phyloP scores from a whole-genome alignment of 164 flowering plant species.

The Tinospora cordifolia region DNA sequence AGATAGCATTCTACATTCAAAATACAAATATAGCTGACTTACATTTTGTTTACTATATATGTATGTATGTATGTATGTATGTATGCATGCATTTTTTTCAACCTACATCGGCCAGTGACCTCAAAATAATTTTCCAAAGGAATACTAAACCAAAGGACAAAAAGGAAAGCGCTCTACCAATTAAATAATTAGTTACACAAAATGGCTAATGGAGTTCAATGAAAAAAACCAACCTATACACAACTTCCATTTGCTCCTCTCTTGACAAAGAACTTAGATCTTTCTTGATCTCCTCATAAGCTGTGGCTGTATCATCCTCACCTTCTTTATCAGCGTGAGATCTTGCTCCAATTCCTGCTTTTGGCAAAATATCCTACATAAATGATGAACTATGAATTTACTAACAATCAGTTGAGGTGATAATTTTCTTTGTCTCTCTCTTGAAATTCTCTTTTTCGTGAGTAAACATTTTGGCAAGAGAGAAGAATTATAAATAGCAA shows the following conservation, averaged over 20 bases:
- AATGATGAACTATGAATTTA: neutral
- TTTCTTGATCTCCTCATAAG: slow-evolving; percentile 52
- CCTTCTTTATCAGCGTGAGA: slow-evolving; percentile 23
- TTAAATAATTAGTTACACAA: neutral
- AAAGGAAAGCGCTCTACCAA: neutral
- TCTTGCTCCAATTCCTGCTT: slow-evolving; percentile 29
- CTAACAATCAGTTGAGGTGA: neutral
- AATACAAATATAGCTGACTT: neutral
- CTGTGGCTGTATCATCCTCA: slow-evolving; percentile 29
- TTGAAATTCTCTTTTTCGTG: neutral
- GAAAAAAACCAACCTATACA: slow-evolving; percentile 41
- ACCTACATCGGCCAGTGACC: neutral
- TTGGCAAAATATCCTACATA: slow-evolving; percentile 42
- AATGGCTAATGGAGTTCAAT: neutral
- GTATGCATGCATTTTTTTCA: neutral
- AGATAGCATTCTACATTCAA: too few relatives aligned
- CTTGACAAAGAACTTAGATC: slow-evolving; percentile 59
- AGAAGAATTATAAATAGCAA: neutral
- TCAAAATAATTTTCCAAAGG: neutral
- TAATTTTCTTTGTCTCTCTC: neutral
- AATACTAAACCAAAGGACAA: neutral
- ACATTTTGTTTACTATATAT: too few relatives aligned
- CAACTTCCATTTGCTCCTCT: slow-evolving; percentile 86
- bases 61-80: too few relatives aligned
- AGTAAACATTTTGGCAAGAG: neutral